phyloP scores from a whole-genome alignment of 768 basidiomycete species.

The Xerocomus brunneocitrinus region DNA sequence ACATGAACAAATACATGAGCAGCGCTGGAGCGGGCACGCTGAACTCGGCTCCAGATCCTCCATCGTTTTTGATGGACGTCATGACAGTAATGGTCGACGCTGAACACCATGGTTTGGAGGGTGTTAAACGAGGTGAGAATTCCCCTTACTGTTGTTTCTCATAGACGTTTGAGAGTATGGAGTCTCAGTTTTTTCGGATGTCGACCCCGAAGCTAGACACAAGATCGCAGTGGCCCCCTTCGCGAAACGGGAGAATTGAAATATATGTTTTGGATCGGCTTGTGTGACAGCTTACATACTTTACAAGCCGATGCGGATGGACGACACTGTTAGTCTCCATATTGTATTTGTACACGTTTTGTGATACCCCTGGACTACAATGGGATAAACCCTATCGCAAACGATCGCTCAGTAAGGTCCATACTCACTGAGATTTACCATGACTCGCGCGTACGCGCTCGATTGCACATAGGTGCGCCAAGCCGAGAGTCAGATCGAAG shows the following conservation, averaged over 20 bases:
- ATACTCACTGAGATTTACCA: too few species aligned
- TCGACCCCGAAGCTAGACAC: neutral
- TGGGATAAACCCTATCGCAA: neutral
- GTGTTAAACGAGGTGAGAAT: too few species aligned
- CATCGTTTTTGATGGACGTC: too few species aligned
- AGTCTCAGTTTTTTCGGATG: neutral
- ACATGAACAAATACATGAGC: neutral
- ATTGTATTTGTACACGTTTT: neutral
- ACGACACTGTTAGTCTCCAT: neutral
- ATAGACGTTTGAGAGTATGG: neutral
- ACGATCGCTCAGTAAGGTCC: too few species aligned
- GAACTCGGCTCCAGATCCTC: neutral
- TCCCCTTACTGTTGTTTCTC: neutral
- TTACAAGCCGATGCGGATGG: neutral
- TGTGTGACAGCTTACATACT: too few species aligned
- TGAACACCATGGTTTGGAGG: too few species aligned
- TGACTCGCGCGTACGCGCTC: neutral
- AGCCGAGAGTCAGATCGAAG: too few species aligned
- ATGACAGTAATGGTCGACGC: neutral
- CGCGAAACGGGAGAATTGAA: neutral
- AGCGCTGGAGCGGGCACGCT: too few species aligned
- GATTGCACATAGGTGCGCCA: too few species aligned
- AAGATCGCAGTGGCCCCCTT: neutral
- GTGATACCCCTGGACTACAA: neutral
- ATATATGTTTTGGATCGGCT: neutral